Percentiles rank a stretch among this genome's conserved stretches.
phyloP scores from a whole-genome alignment of 441 rosid genomes.

The Gossypium laxum region DNA sequence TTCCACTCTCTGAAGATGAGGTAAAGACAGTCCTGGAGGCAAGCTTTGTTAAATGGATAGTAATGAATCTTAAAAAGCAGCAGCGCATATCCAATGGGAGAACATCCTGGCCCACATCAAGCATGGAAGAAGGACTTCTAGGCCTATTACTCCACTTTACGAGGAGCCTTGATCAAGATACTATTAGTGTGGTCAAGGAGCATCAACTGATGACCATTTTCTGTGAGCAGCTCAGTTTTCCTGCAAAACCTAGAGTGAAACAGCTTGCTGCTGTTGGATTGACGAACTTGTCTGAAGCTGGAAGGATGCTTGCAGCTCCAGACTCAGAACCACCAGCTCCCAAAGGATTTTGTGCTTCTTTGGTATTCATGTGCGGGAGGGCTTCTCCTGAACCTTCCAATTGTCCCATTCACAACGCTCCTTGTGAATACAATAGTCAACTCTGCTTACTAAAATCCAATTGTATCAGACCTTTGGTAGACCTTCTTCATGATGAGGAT shows the following conservation, averaged over 20 bases:
- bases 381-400: slow-evolving; percentile 19
- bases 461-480: slow-evolving; percentile 29
- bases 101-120: slow-evolving; percentile 20
- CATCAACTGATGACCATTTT: slow-evolving; percentile 25
- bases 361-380: slow-evolving; percentile 23
- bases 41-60: slow-evolving; percentile 29
- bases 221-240: slow-evolving; percentile 23
- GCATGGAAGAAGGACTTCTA: slow-evolving; percentile 34
- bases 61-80: slow-evolving; percentile 18
- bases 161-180: slow-evolving; percentile 18
- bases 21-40: slow-evolving; percentile 26
- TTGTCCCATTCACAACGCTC: slow-evolving; percentile 28
- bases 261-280: slow-evolving; percentile 31
- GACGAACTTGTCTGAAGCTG: slow-evolving; percentile 29
- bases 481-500: slow-evolving; percentile 22
- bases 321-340: slow-evolving; percentile 22
- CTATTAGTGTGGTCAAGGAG: slow-evolving; percentile 19
- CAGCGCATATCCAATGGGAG: slow-evolving; percentile 17
- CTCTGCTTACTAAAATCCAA: slow-evolving; percentile 28
- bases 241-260: slow-evolving; percentile 25
- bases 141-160: slow-evolving; percentile 36
- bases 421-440: slow-evolving; percentile 25
- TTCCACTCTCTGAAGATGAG: slow-evolving; percentile 26
- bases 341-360: slow-evolving; percentile 19
- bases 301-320: slow-evolving; percentile 16